Evolutionary conservation across 495 filamentous ascomycete genomes (phyloP), one percentile per base, ranked within the genome.

Genomic region (Daldinia grandis): DNA sequence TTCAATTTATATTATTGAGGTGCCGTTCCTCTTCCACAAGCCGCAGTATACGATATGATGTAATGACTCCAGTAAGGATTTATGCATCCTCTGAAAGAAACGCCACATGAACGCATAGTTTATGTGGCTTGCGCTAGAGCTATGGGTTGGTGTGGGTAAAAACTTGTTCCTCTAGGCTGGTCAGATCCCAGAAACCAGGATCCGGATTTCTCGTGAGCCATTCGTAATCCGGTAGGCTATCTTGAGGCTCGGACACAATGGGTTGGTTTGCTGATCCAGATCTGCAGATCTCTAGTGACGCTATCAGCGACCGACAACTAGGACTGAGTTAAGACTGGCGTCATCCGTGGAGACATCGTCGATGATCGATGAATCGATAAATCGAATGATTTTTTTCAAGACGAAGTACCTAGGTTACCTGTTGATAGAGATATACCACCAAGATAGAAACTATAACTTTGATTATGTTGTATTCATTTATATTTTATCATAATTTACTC

Each of bases 101-200:
- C 66, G 66, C 63, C 61, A 72, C 62, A 70, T 68, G 66, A 69
- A 33, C 66, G 62, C 69, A 69, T 73, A 66, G 50, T 9, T 19
- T 24, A 12, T 70, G 66, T 74, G 66, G 71, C 66, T 69, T 74
- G 62, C 66, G 58, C 55, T 62, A 65, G 62, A 50, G 42, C n/a
- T 17, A 28, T 38, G 25, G 40, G 40, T 68, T 56, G 59, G 61
- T 76, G 72, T 76, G 72, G 74, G 62, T 74, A 72, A 59, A 76
- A 76, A 74, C 74, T 66, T 72, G 74, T 68, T 76, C 73, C 47
- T 0, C 57, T 38, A 42, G 12, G 35, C 55, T 61, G 44, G 28
- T 51, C 27, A 44, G 3, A 60, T 50, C 44, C 61, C 37, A 69
- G 30, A 62, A 62, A 42, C 65, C 63, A 56, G 38, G 61, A 68